Evolutionary conservation across 129 eudicot species (phyloP), one percentile per base, ranked within the genome.

Genomic region (Saussurea involucrata): DNA sequence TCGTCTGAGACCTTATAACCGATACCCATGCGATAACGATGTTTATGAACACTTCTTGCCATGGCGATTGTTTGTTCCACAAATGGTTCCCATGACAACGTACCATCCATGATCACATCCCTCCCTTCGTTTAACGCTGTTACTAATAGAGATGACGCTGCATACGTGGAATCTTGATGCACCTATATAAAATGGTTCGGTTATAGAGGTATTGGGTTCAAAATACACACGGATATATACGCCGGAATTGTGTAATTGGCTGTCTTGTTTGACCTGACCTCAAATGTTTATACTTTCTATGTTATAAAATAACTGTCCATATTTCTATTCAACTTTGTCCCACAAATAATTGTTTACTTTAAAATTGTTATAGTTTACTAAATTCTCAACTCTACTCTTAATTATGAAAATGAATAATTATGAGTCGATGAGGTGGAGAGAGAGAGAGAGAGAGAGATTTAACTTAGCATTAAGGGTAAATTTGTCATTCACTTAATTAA

Each of bases 31-130:
- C 97, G 90, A 71, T 95, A 95, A 4, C 94, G 88, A 29, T 76
- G 83, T 31, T 87, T 91, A 87, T 95, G 98, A 20, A 95, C 88
- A 18, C 76, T 83, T 70, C 98, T 84, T 0, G 92, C 96, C 98
- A 95, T 95, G 31, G 84, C 82, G 24, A 95, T 85, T n/a, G 97
- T 91, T 80, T 95, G 98, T 82, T 89, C 82, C 13, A 95, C 96
- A 25, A 91, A 95, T 9, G 98, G 98, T 75, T 75, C 94, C 98
- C 98, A 95, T 28, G 98, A 82, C 12, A 95, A 71, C 3, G 98
- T 95, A 13, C 98, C 98, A 58, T 95, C 98, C 98, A 95, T 95
- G 57, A 95, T 91, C 84, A 95, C 98, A 37, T 95, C 98, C 21
- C 98, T 87, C 20, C 98, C 97, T 34, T 95, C 96, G 6, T 95